Percentiles rank a stretch among this genome's conserved stretches.
Evolutionary conservation across 2,329 filamentous ascomycete species (phyloP).

Genomic region (Nothomitra cinnamomea): DNA sequence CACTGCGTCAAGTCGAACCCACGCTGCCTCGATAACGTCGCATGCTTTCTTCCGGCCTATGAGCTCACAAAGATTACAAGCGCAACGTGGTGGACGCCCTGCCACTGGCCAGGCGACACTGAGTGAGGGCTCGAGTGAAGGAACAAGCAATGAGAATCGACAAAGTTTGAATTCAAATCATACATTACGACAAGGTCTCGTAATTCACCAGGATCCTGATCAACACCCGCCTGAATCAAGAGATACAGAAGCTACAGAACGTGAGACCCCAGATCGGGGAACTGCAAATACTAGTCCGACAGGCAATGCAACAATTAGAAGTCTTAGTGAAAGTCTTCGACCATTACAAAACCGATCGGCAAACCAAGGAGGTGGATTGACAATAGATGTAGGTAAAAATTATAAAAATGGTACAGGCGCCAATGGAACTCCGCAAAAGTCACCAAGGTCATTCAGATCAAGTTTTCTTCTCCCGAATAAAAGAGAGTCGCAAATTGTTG

Average conservation of each 20-base stretch:
- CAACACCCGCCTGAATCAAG: slow-evolving; percentile 50
- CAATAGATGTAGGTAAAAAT: slow-evolving; percentile 41
- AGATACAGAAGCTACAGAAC: slow-evolving; percentile 67
- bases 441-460: slow-evolving; percentile 59
- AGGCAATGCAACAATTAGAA: slow-evolving; percentile 38
- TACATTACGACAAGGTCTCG: not conserved
- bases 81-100: slow-evolving; percentile 48
- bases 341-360: slow-evolving; percentile 45
- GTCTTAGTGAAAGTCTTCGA: slow-evolving; percentile 61
- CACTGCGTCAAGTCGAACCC: slow-evolving; percentile 61
- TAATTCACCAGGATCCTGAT: slow-evolving; percentile 29
- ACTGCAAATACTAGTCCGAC: slow-evolving; percentile 63
- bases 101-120: not conserved
- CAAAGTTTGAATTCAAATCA: slow-evolving; percentile 16
- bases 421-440: slow-evolving; percentile 45
- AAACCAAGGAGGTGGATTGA: slow-evolving; percentile 26
- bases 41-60: slow-evolving; percentile 92
- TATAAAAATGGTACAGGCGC: slow-evolving; percentile 36
- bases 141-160: slow-evolving; percentile 24
- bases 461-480: slow-evolving; percentile 45
- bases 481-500: slow-evolving; percentile 23
- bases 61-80: slow-evolving; percentile 89
- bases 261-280: slow-evolving; percentile 49
- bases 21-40: slow-evolving; percentile 76
- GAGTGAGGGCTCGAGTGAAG: slow-evolving; percentile 18